Percentiles rank a stretch among this genome's conserved stretches.
phyloP scores from a whole-genome alignment of 805 yeast species.

The Candida silvatica region DNA sequence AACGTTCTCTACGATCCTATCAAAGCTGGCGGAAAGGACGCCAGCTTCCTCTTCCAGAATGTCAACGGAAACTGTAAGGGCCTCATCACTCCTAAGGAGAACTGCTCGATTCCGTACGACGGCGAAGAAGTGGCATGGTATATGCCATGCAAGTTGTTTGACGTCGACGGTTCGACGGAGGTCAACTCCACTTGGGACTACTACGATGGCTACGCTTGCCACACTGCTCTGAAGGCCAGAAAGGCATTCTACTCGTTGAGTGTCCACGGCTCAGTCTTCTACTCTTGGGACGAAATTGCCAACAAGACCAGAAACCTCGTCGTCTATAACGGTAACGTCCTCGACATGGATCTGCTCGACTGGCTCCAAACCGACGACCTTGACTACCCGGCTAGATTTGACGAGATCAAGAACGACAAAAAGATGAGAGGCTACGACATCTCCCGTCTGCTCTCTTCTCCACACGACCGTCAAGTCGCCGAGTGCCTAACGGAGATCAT shows the following conservation, averaged over 20 bases:
- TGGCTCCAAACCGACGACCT: slow-evolving; percentile 70
- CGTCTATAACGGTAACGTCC: slow-evolving; percentile 83
- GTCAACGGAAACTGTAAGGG: slow-evolving; percentile 87
- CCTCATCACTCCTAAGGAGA: slow-evolving; percentile 59
- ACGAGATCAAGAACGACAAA: slow-evolving; percentile 45
- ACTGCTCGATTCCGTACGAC: slow-evolving; percentile 63
- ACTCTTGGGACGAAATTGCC: slow-evolving; percentile 81
- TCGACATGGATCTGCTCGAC: slow-evolving; percentile 68
- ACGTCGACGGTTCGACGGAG: slow-evolving; percentile 61
- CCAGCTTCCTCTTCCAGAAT: slow-evolving; percentile 78
- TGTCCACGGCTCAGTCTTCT: slow-evolving; percentile 68
- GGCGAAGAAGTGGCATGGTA: slow-evolving; percentile 74
- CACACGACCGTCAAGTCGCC: slow-evolving; percentile 63
- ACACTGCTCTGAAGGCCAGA: slow-evolving; percentile 67
- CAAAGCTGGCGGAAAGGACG: slow-evolving; percentile 84
- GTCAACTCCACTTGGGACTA: slow-evolving; percentile 57
- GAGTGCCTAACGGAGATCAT: slow-evolving; percentile 78
- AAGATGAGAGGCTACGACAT: slow-evolving; percentile 72
- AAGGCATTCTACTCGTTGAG: slow-evolving; percentile 51
- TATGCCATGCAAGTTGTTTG: slow-evolving; percentile 78
- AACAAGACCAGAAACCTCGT: slow-evolving; percentile 67
- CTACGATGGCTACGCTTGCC: slow-evolving; percentile 88
- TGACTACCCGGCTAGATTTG: slow-evolving; percentile 65
- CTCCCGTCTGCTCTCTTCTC: slow-evolving; percentile 58
- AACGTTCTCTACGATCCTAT: slow-evolving; percentile 78